Conservation (phyloP, 306 rosid genomes). For the Trichosanthes truncata region DNA sequence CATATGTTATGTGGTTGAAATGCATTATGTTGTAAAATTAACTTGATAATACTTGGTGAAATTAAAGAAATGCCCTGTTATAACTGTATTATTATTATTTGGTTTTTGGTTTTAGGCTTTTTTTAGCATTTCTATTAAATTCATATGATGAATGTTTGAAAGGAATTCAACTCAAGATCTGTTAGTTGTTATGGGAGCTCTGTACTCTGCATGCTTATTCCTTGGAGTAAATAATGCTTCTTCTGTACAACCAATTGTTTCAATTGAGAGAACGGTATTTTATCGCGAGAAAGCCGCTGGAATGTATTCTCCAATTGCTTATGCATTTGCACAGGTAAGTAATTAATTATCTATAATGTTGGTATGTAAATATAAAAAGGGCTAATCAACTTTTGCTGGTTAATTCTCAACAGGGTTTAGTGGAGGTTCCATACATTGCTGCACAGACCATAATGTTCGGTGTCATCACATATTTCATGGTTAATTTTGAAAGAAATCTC, state of each 20-base stretch:
- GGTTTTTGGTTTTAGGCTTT: not conserved
- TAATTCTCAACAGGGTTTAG: conserved; percentile 50
- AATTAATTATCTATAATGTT: not conserved
- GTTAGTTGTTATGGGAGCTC: conserved; percentile 75
- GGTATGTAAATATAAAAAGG: not conserved
- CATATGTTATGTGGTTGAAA: not conserved
- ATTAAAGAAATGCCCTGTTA: too few species aligned
- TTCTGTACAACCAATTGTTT: conserved; percentile 85
- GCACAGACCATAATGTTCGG: conserved; percentile 62
- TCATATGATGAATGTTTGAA: conserved; percentile 5
- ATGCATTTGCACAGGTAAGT: conserved; percentile 76
- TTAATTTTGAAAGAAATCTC: conserved; percentile 52
- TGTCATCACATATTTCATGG: conserved; percentile 68
- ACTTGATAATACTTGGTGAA: too few species aligned
- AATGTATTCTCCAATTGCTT: conserved; percentile 80
- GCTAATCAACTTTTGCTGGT: not conserved
- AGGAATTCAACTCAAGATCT: conserved; percentile 58
- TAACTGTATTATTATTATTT: not conserved
- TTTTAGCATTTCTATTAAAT: not conserved
- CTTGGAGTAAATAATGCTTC: conserved; percentile 80
- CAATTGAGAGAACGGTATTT: conserved; percentile 88
- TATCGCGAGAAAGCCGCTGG: conserved; percentile 89
- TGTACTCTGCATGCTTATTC: conserved; percentile 63
- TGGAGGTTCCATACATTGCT: conserved; percentile 82
- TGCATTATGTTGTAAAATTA: too few species aligned